Conservation (phyloP, 2,329 filamentous ascomycete species). For the Monosporascus cannonballus region DNA sequence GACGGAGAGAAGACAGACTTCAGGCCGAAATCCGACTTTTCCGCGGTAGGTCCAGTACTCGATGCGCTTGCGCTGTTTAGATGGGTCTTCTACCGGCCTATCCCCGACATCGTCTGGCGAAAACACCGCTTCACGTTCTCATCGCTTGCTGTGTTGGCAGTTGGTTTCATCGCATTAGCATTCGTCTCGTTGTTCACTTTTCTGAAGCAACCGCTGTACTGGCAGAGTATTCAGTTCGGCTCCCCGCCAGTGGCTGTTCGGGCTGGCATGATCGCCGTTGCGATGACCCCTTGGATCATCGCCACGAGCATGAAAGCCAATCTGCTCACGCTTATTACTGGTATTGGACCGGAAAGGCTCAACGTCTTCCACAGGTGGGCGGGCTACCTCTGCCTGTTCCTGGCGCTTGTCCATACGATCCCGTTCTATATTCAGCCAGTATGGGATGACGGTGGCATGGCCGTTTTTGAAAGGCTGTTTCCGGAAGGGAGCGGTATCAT, state of each 20-base stretch:
- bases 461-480: constrained; percentile 66
- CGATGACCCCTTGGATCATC: constrained; percentile 88
- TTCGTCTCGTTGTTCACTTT: constrained; percentile 81
- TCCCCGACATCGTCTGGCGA: constrained; percentile 66
- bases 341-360: constrained; percentile 84
- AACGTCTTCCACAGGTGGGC: constrained; percentile 93
- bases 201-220: constrained; percentile 82
- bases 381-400: constrained; percentile 76
- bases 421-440: constrained; percentile 88
- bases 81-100: constrained; percentile 83
- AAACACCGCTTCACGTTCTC: constrained; percentile 72
- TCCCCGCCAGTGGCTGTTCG: constrained; percentile 84
- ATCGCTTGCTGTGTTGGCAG: constrained; percentile 64
- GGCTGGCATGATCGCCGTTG: constrained; percentile 85
- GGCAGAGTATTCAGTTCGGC: constrained; percentile 77
- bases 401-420: constrained; percentile 77
- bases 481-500: constrained; percentile 59
- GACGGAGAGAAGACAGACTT: constrained; percentile 50
- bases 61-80: constrained; percentile 76
- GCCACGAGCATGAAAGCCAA: constrained; percentile 90
- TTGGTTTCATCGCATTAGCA: constrained; percentile 60
- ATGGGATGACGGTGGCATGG: constrained; percentile 70
- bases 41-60: constrained; percentile 68
- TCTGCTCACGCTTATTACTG: constrained; percentile 74
- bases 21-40: constrained; percentile 65